Evolutionary conservation across 257 asterid genomes (phyloP).

Genomic region (Nicotiana noctiflora): DNA sequence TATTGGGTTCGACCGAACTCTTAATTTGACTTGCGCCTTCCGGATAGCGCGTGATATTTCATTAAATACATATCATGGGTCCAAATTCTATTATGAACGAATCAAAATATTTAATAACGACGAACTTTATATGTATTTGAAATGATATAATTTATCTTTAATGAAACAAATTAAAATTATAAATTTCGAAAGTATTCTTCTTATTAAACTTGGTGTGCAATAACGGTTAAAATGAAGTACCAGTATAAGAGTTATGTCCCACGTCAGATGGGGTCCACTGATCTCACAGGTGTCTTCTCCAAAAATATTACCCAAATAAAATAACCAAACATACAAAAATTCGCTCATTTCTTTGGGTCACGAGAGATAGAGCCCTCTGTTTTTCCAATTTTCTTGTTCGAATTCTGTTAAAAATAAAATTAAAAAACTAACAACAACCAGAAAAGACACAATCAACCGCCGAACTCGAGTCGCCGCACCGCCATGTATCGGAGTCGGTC

Average conservation of each 20-base stretch:
- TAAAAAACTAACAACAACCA: not conserved
- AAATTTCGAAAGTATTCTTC: no score
- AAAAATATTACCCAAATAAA: constrained; percentile 15
- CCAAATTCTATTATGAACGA: no score
- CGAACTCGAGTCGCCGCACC: constrained; percentile 6
- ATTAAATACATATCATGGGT: no score
- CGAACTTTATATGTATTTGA: no score
- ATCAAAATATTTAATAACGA: no score
- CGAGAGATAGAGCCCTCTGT: not conserved
- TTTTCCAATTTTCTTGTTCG: not conserved
- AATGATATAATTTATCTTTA: no score
- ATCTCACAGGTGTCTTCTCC: constrained; percentile 26
- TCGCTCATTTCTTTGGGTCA: not conserved
- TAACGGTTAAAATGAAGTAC: no score
- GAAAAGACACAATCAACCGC: not conserved
- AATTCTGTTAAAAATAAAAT: not conserved
- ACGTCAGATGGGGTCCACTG: constrained; percentile 29
- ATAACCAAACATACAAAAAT: constrained; percentile 6
- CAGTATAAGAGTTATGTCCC: not conserved
- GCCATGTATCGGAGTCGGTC: constrained; percentile 54
- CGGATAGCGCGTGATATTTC: no score
- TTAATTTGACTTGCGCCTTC: no score
- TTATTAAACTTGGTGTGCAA: no score
- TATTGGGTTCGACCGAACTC: no score
- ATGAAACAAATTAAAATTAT: no score